Evolutionary conservation across 1,284 basidiomycete genomes (phyloP).

Genomic region (Mycena citricolor): DNA sequence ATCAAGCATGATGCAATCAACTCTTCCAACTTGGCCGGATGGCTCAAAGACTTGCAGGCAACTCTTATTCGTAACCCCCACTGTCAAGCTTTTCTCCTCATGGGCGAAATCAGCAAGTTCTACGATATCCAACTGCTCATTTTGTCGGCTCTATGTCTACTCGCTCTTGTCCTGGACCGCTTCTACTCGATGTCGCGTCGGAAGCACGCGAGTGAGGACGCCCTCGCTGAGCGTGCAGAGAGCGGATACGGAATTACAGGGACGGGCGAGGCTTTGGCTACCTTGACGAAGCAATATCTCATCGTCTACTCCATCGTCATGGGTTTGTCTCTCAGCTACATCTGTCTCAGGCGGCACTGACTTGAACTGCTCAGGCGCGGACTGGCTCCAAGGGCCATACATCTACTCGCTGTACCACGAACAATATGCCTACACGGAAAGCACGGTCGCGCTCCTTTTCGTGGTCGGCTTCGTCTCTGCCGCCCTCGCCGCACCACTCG

Average conservation of each 20-base stretch:
- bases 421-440: constrained; percentile 63
- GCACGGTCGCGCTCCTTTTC: constrained; percentile 65
- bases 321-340: constrained; percentile 43
- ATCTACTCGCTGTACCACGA: constrained; percentile 71
- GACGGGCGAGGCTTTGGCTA: constrained; percentile 31
- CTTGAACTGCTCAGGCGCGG: constrained; percentile 49
- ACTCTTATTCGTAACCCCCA: too few relatives aligned
- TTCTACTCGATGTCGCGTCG: background rate
- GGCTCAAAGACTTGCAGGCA: too few relatives aligned
- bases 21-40: too few relatives aligned
- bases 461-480: constrained; percentile 73
- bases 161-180: constrained; percentile 14
- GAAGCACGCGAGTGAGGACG: constrained; percentile 4
- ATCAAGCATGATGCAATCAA: too few relatives aligned
- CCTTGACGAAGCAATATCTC: constrained; percentile 57
- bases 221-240: constrained; percentile 16
- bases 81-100: too few relatives aligned
- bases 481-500: constrained; percentile 62
- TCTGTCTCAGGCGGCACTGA: constrained; percentile 10
- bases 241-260: constrained; percentile 11
- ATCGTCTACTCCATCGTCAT: constrained; percentile 71
- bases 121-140: constrained; percentile 20
- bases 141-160: constrained; percentile 13
- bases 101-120: too few relatives aligned
- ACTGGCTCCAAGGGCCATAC: constrained; percentile 80